Base-by-base conservation (phyloP, 768 basidiomycete species). In the Rhodotorula paludigena region DNA sequence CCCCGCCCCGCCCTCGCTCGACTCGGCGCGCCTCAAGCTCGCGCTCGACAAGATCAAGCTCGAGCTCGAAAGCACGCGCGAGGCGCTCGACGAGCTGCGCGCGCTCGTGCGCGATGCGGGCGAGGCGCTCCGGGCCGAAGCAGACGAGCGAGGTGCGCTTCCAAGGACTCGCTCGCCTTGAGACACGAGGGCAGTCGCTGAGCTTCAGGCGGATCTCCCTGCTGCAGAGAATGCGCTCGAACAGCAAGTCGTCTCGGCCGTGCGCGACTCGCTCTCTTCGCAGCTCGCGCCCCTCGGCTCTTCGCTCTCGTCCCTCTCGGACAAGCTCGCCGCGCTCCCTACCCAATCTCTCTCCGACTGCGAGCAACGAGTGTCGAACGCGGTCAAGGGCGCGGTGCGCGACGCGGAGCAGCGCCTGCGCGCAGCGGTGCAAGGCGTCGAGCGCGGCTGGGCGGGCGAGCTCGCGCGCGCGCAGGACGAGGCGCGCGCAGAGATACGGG, bases 31-130 rank as follows among this genome's bases (percentile, higher is more conserved):
- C 66, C n/a, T 63, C 35, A 35, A 36, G 12, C 49, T 45, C 32
- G 48, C 55, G 3, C 55, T 68, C 2, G 44, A 59, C n/a, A 42
- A 47, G 21, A 52, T 68, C 66, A 62, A 58, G 36, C 57, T 39
- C 32, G 66, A 68, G 38, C 32, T 63, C 16, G 55, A 44, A 2
- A 56, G 33, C 5, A 38, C 51, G 33, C 25, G 60, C 41, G 25
- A 18, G 23, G 55, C 51, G 32, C 28, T 68, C 33, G 57, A 41
- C 1, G 60, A 61, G 14, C 44, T 68, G 20, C 28, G 38, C 39
- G 39, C 38, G 53, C 36, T 62, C 16, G 28, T 39, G 14, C 35
- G n/a, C 25, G 28, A 59, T 16, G 49, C 57, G 18, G 51, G 62
- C 18, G 42, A n/a, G 16, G 28, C 23, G 28, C 49, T 51, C 33